These are phyloP conservation scores for Podaxis rugospora DNA, from an alignment of 768 basidiomycete genomes.

Conservation along the genomic window DNA sequence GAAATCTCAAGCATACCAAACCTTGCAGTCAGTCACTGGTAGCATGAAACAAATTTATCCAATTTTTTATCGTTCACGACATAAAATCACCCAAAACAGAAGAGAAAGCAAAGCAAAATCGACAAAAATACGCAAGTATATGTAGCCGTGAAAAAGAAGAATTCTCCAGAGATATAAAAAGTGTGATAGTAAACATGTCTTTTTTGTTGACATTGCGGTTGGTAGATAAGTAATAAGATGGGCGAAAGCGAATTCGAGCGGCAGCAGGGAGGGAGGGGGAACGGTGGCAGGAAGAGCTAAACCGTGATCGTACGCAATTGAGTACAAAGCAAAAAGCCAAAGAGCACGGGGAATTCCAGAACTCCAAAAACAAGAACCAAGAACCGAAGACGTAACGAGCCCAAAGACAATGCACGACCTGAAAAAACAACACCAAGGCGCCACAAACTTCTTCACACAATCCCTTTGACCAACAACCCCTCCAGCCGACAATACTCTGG, in stretches of 20 bases:
- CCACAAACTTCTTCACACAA: constrained; percentile 28
- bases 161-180: neutral
- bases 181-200: neutral
- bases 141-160: neutral
- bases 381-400: neutral
- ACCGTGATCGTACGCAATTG: too few species aligned
- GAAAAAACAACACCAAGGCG: neutral
- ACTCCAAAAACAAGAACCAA: too few species aligned
- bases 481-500: constrained; percentile 82
- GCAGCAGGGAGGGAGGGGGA: too few species aligned
- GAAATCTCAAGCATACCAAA: too few species aligned
- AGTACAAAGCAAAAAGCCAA: too few species aligned
- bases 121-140: neutral
- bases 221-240: neutral
- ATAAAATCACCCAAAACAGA: neutral
- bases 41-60: too few species aligned
- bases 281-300: too few species aligned
- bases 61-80: too few species aligned
- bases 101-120: neutral
- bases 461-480: constrained; percentile 68
- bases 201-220: neutral
- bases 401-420: neutral
- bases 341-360: too few species aligned
- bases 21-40: too few species aligned
- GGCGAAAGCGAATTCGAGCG: neutral